Base-by-base conservation (phyloP, 176 grass and related monocot species). In the Carex myosuroides region DNA sequence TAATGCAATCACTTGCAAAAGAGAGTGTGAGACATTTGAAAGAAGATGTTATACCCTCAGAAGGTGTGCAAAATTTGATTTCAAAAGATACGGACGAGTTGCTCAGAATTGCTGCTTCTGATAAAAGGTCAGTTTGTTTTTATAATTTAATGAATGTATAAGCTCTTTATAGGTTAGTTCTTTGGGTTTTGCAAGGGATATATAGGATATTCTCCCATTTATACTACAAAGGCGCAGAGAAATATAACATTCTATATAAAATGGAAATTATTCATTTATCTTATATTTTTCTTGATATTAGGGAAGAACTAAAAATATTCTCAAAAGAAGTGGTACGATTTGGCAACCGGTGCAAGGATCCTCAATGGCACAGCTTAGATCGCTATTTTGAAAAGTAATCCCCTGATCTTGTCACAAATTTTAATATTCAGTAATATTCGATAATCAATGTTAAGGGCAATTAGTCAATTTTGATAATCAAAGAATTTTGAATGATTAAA, bases 321-420 rank as follows among this genome's bases (percentile, higher is more conserved):
- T 88, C 90, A 33, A 99, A 89, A 86, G 97, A 99, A 81, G 87
- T 99, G 85, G 74, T 96, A 63, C 91, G 97, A 70, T 99, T 96
- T 91, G 97, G 97, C 84, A 99, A 99, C 89, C 93, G 74, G 75
- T 99, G 97, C 91, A 99, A 96, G 87, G 91, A 96, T 94, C 93
- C 91, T 85, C 97, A 96, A 73, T 99, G 97, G 97, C 97, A 99
- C 90, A 91, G 91, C 53, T 91, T 99, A 85, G 91, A 96, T 48
- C 97, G 97, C 57, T 99, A 92, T 88, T 94, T 99, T 86, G 91
- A 99, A 73, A 99, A 94, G 97, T 99, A 84, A 84, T 73, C 57
- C 50, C 80, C 35, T n/a, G 65, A 80, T 74, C 81, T 32, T 54
- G 62, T 21, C 30, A 26, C 26, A 32, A 77, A 8, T 30, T 8